Base-by-base conservation (phyloP, 495 filamentous ascomycete species). In the Lasiosphaeria hispida region DNA sequence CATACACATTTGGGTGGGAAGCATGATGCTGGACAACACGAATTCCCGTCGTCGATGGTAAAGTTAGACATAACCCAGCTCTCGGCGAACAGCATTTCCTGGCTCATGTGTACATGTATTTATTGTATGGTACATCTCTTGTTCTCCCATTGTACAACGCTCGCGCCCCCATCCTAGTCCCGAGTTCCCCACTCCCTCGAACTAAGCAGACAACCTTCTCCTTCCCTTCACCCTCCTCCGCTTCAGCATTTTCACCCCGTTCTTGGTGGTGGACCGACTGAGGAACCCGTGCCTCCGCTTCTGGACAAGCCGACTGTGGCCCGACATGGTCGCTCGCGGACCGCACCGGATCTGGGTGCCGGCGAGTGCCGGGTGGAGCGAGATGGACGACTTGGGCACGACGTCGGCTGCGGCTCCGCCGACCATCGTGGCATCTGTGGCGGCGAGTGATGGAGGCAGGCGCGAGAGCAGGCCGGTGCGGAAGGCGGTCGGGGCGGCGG, bases 271-370 rank as follows among this genome's bases (percentile, higher is more conserved):
- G 11, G 72, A 49, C 23, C 76, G 62, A 56, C 69, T 74, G n/a
- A 80, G 56, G 59, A 79, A 80, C 11, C 77, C 76, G 52, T 77
- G 74, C 13, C 73, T 63, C 33, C 77, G 60, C 70, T 79, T 79
- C 64, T 77, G 74, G n/a, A 77, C 59, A n/a, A 80, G 65, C n/a
- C 77, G 69, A 41, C 63, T 75, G 47, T 65, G 42, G 13, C 65
- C 55, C 34, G 69, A 66, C 74, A 78, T 73, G 38, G 74, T 79
- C 36, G 75, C 63, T 19, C 75, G 70, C 38, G 77, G 77, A 0
- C 74, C 77, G 70, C 67, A 79, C 15, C 77, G 73, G 43, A 78
- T 66, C 66, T 80, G 77, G 41, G 58, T 30, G 37, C 64, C 67
- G 9, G 62, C 64, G 15, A 80, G 63, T 37, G 71, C 71, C 40